Conservation (phyloP, 164 flowering plant genomes). For the Cinnamomum chago region DNA sequence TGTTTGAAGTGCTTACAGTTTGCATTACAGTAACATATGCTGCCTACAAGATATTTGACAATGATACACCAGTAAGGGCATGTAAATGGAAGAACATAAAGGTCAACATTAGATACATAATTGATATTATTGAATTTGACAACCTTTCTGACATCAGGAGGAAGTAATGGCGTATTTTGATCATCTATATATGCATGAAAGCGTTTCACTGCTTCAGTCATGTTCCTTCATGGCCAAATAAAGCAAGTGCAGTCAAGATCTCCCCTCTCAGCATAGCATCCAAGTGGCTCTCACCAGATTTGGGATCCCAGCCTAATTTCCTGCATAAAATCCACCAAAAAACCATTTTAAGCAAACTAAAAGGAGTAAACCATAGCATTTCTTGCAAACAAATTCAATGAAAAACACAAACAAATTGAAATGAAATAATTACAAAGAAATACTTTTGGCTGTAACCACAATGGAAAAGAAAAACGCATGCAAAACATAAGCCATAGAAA, state of each 20-base stretch:
- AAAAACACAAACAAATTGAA: too few species aligned
- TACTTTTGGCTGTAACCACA: too few species aligned
- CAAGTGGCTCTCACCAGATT: conserved; percentile 73
- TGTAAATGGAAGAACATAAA: neutral
- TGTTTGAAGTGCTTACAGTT: conserved; percentile 51
- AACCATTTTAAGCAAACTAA: neutral
- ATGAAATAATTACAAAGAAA: too few species aligned
- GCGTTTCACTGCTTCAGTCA: conserved; percentile 66
- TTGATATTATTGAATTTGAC: neutral
- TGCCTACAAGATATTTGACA: conserved; percentile 40
- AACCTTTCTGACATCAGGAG: conserved; percentile 39
- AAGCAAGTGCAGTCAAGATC: conserved; percentile 70
- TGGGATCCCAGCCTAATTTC: conserved; percentile 91
- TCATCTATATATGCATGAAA: conserved; percentile 70
- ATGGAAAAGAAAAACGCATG: too few species aligned
- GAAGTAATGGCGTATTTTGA: conserved; percentile 69
- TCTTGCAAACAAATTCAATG: too few species aligned
- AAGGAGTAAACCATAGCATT: neutral
- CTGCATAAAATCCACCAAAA: conserved; percentile 31
- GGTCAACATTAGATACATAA: neutral
- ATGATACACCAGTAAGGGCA: neutral
- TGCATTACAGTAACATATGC: conserved; percentile 83
- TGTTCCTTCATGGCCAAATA: conserved; percentile 68
- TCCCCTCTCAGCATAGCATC: conserved; percentile 97
- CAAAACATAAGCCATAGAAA: too few species aligned